A percentile compares a stretch with the other conserved stretches of the same genome.
Evolutionary conservation across 768 basidiomycete genomes (phyloP).

Genomic region (Pholiota microspora): DNA sequence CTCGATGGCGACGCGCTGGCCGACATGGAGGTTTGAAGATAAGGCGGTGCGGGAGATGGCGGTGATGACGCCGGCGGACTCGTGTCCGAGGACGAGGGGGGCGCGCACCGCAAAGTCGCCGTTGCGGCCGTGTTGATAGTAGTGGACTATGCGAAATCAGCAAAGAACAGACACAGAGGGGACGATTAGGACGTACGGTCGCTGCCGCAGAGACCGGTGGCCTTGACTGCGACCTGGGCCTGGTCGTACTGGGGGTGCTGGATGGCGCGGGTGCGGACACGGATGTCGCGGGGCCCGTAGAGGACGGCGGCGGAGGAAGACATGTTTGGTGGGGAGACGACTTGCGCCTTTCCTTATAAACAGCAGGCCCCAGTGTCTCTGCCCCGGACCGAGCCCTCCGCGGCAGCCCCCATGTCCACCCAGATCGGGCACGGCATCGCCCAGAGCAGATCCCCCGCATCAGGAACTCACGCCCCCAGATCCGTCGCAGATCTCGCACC

Average conservation of each 20-base stretch:
- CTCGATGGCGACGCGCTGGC: conserved; percentile 92
- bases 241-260: conserved; percentile 72
- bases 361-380: background rate
- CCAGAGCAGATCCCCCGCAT: background rate
- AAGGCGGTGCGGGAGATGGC: conserved; percentile 77
- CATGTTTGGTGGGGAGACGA: conserved; percentile 11
- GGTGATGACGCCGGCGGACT: conserved; percentile 84
- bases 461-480: background rate
- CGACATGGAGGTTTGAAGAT: conserved; percentile 59
- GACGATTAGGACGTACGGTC: conserved; percentile 52
- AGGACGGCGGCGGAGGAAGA: conserved; percentile 75
- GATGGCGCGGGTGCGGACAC: conserved; percentile 68
- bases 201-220: conserved; percentile 91
- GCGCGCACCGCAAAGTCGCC: conserved; percentile 86
- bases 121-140: conserved; percentile 86
- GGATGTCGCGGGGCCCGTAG: conserved; percentile 80
- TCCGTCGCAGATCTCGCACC: background rate
- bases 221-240: conserved; percentile 74
- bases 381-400: background rate
- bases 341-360: background rate
- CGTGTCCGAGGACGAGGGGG: conserved; percentile 92
- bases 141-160: conserved; percentile 64
- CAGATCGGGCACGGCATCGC: background rate
- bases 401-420: background rate
- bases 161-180: background rate